phyloP scores from a whole-genome alignment of 1,284 basidiomycete genomes.

The Ustilago vetiveriae region DNA sequence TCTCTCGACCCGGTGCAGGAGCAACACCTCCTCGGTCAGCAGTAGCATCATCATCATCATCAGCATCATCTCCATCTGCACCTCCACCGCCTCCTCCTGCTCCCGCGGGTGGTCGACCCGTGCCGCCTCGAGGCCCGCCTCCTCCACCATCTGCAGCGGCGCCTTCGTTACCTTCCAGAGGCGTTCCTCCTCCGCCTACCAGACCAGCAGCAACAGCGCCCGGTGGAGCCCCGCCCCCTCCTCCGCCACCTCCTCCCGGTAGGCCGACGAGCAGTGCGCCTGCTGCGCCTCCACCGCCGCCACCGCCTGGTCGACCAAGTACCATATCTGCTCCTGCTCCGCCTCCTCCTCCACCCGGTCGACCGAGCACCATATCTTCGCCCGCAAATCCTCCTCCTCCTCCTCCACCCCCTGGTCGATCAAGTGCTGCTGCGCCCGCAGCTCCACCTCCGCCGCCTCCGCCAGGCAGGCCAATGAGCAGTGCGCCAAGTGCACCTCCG shows the following conservation, averaged over 20 bases:
- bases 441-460: constrained; percentile 24
- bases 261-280: constrained; percentile 13
- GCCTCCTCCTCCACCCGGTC: constrained; percentile 35
- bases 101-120: constrained; percentile 10
- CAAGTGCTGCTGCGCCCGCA: neutral
- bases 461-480: constrained; percentile 11
- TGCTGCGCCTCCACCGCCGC: constrained; percentile 32
- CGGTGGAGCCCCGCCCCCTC: too few relatives aligned
- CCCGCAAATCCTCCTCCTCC: constrained; percentile 31
- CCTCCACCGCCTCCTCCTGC: constrained; percentile 31
- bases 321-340: constrained; percentile 19
- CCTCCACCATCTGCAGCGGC: constrained; percentile 36
- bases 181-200: constrained; percentile 47
- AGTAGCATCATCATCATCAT: constrained; percentile 15
- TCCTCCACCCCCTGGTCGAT: constrained; percentile 26
- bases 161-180: constrained; percentile 34
- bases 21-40: constrained; percentile 26
- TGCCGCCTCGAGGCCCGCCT: constrained; percentile 34
- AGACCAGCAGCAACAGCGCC: too few relatives aligned
- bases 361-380: constrained; percentile 23
- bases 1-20: constrained; percentile 27
- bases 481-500: constrained; percentile 1
- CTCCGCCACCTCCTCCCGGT: too few relatives aligned
- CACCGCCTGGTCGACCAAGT: constrained; percentile 24
- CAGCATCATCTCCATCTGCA: constrained; percentile 19